Evolutionary conservation across 2,329 filamentous ascomycete species (phyloP), one percentile per base, ranked within the genome.

Genomic region (Cryphonectria parasitica): DNA sequence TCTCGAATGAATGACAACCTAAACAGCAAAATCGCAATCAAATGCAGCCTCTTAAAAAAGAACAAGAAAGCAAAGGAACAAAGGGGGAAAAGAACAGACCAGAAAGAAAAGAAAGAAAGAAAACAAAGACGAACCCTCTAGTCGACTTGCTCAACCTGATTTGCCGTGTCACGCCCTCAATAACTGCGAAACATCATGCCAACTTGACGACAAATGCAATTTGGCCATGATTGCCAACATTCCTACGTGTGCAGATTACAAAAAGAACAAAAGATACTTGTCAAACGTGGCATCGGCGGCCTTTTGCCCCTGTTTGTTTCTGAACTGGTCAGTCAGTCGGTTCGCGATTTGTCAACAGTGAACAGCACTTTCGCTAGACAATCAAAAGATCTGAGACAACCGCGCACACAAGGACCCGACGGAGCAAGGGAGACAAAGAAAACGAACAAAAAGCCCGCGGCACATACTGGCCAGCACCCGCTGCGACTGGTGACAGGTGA

Each of bases 1-100:
- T 64, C 25, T 64, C 68, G 69, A 72, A 66, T 71, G 66, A 72
- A 72, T 72, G 69, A 64, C 71, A 72, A 71, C 71, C 25, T 72
- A 52, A 72, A 64, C 69, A 71, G 70, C 71, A 41, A 65, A 58
- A 63, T 56, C 56, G 61, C 66, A 45, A n/a, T 67, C 31, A 64
- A 66, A 39, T 72, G 62, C 66, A 67, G 67, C 71, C 39, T 66
- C 15, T 60, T 31, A 60, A 5, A 15, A 41, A 63, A 15, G n/a
- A 39, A n/a, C 6, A 56, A 28, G 19, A 56, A 28, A 19, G 10
- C 22, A 39, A 43, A 25, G 13, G 19, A 22, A 28, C 6, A 15
- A 56, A 56, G 43, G 19, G 19, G 19, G 19, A 45, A 17, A 17
- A 22, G 6, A 22, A 22, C 54, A 66, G 66, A 69, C 36, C 60